These are phyloP conservation scores for Vitis hybrid DNA, from an alignment of 177 flowering plant species.

Conservation along the genomic window DNA sequence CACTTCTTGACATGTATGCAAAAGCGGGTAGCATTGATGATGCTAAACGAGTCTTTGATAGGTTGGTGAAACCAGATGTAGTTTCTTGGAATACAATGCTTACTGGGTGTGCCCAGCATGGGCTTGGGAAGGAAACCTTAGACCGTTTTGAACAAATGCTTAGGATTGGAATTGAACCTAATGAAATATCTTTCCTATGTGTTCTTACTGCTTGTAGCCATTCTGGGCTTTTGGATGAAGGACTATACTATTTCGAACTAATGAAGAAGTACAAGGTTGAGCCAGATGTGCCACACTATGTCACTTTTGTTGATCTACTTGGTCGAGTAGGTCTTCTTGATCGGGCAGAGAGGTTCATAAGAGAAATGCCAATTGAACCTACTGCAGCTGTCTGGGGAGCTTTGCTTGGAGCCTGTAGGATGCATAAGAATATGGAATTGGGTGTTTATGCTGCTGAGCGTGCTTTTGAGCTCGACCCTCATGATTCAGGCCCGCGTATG, in stretches of 20 bases:
- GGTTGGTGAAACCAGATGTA: conserved; percentile 47
- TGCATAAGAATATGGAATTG: conserved; percentile 59
- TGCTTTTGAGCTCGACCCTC: conserved; percentile 55
- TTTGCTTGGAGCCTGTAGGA: conserved; percentile 60
- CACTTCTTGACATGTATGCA: conserved; percentile 69
- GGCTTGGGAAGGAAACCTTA: conserved; percentile 48
- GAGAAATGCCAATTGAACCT: conserved; percentile 53
- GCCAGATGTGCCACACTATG: conserved; percentile 53
- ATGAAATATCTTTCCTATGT: conserved; percentile 57
- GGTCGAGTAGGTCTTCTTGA: conserved; percentile 61
- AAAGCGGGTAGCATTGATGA: conserved; percentile 65
- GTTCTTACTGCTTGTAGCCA: conserved; percentile 73
- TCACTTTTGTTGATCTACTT: conserved; percentile 60
- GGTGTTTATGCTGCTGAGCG: conserved; percentile 64
- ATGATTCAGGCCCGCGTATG: conserved; percentile 59
- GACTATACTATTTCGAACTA: conserved; percentile 43
- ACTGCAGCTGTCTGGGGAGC: conserved; percentile 49
- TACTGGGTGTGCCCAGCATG: conserved; percentile 64
- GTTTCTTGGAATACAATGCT: conserved; percentile 76
- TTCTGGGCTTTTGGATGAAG: conserved; percentile 60
- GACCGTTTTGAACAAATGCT: conserved; percentile 51
- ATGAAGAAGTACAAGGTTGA: conserved; percentile 50
- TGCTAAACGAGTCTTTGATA: conserved; percentile 56
- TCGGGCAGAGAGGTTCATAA: conserved; percentile 41
- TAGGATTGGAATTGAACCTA: conserved; percentile 41